Conservation (phyloP, 2,329 filamentous ascomycete species). For the Fusarium ramigenum region DNA sequence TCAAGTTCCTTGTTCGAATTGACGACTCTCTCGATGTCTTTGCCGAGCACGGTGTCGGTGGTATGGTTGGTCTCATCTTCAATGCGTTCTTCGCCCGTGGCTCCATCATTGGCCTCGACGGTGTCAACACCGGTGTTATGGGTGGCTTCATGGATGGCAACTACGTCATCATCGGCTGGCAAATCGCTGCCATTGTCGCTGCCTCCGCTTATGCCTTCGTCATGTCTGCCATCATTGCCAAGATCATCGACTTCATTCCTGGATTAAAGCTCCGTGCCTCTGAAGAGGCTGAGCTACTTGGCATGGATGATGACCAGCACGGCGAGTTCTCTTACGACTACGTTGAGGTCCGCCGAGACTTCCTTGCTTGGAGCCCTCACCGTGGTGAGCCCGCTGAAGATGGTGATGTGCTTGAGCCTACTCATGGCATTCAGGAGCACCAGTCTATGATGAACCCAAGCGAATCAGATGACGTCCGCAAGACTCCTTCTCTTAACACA, state of each 20-base stretch:
- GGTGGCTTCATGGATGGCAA: constrained; percentile 82
- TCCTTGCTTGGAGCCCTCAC: constrained; percentile 86
- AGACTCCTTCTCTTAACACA: constrained; percentile 35
- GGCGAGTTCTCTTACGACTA: constrained; percentile 93
- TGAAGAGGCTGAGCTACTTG: constrained; percentile 84
- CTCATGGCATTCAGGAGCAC: constrained; percentile 78
- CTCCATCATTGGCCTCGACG: constrained; percentile 78
- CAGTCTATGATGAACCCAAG: constrained; percentile 51
- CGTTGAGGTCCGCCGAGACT: constrained; percentile 87
- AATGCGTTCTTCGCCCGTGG: constrained; percentile 77
- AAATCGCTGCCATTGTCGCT: constrained; percentile 79
- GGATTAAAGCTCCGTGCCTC: constrained; percentile 82
- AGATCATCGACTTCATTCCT: constrained; percentile 77
- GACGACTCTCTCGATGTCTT: constrained; percentile 79
- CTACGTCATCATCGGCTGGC: constrained; percentile 79
- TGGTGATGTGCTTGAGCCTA: constrained; percentile 67
- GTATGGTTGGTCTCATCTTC: constrained; percentile 75
- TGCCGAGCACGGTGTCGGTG: constrained; percentile 75
- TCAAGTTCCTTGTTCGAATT: constrained; percentile 71
- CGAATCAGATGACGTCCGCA: constrained; percentile 41
- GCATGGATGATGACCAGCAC: constrained; percentile 91
- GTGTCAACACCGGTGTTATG: constrained; percentile 73
- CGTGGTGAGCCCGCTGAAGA: constrained; percentile 70
- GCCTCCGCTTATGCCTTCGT: constrained; percentile 74
- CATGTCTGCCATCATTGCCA: constrained; percentile 78